Evolutionary conservation across 164 flowering plant species (phyloP).

Genomic region (Stephania yunnanensis): DNA sequence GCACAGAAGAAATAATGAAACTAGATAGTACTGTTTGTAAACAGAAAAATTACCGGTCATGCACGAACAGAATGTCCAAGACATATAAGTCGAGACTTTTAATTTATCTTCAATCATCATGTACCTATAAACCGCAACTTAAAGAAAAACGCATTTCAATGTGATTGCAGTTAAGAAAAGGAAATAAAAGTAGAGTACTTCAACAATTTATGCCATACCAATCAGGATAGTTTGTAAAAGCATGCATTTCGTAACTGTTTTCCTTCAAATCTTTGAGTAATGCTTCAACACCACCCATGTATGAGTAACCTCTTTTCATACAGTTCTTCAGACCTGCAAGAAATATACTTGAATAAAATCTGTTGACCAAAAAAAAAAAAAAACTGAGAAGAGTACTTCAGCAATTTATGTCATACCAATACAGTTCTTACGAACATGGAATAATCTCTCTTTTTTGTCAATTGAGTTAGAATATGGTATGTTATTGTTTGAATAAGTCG

Average conservation of each 20-base stretch:
- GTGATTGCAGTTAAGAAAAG: background rate
- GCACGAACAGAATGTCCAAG: constrained; percentile 94
- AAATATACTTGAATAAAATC: background rate
- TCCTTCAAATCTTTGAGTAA: constrained; percentile 53
- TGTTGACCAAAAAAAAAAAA: background rate
- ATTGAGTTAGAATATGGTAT: too few relatives aligned
- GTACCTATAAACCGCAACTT: constrained; percentile 48
- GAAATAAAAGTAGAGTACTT: background rate
- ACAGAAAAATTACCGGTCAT: constrained; percentile 39
- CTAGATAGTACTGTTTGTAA: background rate
- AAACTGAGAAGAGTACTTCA: too few relatives aligned
- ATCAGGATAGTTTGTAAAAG: constrained; percentile 87
- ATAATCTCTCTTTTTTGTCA: too few relatives aligned
- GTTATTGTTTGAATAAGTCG: background rate
- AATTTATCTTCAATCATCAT: constrained; percentile 74
- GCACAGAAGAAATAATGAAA: background rate
- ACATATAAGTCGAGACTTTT: constrained; percentile 63
- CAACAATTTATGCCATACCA: constrained; percentile 41
- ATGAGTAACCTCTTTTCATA: constrained; percentile 65
- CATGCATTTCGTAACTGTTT: constrained; percentile 78
- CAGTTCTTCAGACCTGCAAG: constrained; percentile 75
- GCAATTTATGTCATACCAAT: too few relatives aligned
- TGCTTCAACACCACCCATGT: constrained; percentile 68
- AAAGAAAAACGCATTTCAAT: background rate
- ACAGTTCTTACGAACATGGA: too few relatives aligned